A percentile compares a stretch with the other conserved stretches of the same genome.
Evolutionary conservation across 2,329 filamentous ascomycete genomes (phyloP).

Genomic region (Chalaropsis thielavioides): DNA sequence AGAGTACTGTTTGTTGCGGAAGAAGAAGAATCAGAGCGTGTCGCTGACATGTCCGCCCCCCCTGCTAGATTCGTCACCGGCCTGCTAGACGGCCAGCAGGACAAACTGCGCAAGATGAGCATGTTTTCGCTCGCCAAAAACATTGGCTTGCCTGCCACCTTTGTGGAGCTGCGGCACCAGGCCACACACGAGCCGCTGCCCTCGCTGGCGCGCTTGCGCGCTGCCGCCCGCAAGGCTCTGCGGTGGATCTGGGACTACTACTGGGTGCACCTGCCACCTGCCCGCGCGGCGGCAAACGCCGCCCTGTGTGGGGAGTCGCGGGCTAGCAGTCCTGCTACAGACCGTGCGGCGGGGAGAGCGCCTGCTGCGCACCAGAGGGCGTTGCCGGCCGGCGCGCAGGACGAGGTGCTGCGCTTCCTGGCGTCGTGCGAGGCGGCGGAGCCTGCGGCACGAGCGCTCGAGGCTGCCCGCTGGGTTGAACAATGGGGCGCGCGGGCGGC

Average conservation of each 20-base stretch:
- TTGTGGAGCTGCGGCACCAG: constrained; percentile 81
- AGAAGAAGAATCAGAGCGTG: not conserved
- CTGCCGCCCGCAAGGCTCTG: constrained; percentile 54
- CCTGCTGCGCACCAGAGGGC: not conserved
- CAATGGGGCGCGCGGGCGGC: constrained; percentile 25
- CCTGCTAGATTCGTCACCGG: constrained; percentile 58
- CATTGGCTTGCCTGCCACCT: constrained; percentile 57
- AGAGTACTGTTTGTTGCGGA: not conserved
- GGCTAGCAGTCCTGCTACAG: not conserved
- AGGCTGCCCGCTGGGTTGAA: constrained; percentile 24
- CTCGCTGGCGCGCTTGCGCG: constrained; percentile 55
- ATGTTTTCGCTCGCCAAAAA: constrained; percentile 60
- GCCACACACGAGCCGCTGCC: constrained; percentile 82
- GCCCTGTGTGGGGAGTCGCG: not conserved
- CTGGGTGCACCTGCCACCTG: constrained; percentile 44
- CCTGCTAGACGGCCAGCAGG: constrained; percentile 58
- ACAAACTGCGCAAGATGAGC: constrained; percentile 50
- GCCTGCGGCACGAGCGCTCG: constrained; percentile 22
- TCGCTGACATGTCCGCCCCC: not conserved
- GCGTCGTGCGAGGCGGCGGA: constrained; percentile 7
- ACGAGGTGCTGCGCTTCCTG: not conserved
- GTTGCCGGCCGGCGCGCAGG: constrained; percentile 5
- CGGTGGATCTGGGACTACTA: constrained; percentile 84
- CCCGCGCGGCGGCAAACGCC: not conserved
- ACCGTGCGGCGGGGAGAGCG: not conserved